phyloP scores from a whole-genome alignment of 1,284 basidiomycete species.

The Microbotryum violaceum region DNA sequence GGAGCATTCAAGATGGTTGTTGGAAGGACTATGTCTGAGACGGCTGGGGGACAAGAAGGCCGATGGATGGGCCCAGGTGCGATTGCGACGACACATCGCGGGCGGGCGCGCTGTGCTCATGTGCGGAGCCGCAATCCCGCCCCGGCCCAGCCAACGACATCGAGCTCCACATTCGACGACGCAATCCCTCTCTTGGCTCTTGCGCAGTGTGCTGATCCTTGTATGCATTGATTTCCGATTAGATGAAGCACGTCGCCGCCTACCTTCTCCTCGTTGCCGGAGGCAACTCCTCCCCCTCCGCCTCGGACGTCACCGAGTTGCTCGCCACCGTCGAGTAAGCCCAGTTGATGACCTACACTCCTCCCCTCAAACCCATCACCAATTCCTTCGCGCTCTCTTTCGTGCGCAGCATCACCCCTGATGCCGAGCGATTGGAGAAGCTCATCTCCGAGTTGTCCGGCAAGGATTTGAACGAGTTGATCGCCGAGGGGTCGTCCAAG shows the following conservation, averaged over 20 bases:
- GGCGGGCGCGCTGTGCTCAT: too few relatives aligned
- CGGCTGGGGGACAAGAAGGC: too few relatives aligned
- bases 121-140: too few relatives aligned
- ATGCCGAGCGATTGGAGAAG: slow-evolving; percentile 72
- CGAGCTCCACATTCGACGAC: not conserved
- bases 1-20: too few relatives aligned
- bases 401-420: slow-evolving; percentile 66
- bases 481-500: slow-evolving; percentile 84
- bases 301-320: slow-evolving; percentile 82
- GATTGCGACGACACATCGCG: too few relatives aligned
- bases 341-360: not conserved
- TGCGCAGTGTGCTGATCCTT: not conserved
- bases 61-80: too few relatives aligned
- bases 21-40: too few relatives aligned
- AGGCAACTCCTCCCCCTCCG: slow-evolving; percentile 79
- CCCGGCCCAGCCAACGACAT: not conserved
- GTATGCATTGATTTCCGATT: not conserved
- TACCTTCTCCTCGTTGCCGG: slow-evolving; percentile 96
- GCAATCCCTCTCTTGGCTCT: not conserved
- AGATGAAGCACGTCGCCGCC: slow-evolving; percentile 97
- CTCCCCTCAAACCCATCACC: not conserved
- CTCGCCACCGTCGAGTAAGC: slow-evolving; percentile 62
- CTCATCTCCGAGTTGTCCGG: slow-evolving; percentile 87
- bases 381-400: not conserved
- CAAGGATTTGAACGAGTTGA: slow-evolving; percentile 86